Evolutionary conservation across 495 filamentous ascomycete genomes (phyloP).

Genomic region (Mytilinidion resinicola): DNA sequence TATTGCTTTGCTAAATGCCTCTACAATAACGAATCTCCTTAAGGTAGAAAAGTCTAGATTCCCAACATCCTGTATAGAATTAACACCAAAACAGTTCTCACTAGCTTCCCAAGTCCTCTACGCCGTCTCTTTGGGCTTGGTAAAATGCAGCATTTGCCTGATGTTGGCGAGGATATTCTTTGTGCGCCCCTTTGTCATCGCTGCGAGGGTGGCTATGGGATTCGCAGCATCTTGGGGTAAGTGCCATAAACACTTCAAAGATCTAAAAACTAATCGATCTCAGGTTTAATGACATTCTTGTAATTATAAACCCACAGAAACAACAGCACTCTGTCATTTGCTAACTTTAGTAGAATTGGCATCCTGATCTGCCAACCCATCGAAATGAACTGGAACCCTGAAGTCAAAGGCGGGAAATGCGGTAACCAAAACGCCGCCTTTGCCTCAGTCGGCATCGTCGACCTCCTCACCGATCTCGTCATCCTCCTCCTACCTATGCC

Average conservation of each 20-base stretch:
- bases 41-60: not conserved
- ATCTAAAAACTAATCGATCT: too few relatives aligned
- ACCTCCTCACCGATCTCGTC: not conserved
- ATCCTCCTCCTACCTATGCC: not conserved
- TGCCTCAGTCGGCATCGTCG: not conserved
- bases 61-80: too few relatives aligned
- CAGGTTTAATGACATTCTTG: not conserved
- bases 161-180: not conserved
- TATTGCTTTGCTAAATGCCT: not conserved
- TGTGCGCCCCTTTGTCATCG: not conserved
- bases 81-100: not conserved
- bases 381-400: not conserved
- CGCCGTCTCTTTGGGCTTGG: not conserved
- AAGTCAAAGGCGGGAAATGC: not conserved
- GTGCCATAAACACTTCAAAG: too few relatives aligned
- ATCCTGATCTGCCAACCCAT: not conserved
- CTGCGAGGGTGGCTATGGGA: not conserved
- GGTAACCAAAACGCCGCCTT: not conserved
- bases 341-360: not conserved
- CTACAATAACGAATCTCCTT: not conserved
- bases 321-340: too few relatives aligned
- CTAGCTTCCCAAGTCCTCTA: not conserved
- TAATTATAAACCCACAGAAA: too few relatives aligned
- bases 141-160: not conserved
- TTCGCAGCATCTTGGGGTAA: not conserved